A percentile compares a stretch with the other conserved stretches of the same genome.
phyloP scores from a whole-genome alignment of 1,139 yeast species.

The Chernovozyma sophiae-reginae region DNA sequence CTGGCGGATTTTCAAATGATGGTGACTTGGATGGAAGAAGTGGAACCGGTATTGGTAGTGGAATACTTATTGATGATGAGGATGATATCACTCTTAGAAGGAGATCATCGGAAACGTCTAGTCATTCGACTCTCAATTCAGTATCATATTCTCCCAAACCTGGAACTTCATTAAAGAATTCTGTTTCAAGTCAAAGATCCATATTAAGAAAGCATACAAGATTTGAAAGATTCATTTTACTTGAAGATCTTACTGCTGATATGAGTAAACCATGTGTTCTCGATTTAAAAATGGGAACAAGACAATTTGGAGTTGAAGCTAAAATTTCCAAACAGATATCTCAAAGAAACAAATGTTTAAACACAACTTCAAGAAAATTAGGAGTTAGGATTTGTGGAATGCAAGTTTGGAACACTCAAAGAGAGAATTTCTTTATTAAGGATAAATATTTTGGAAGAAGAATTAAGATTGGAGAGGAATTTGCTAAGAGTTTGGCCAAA shows the following conservation, averaged over 20 bases:
- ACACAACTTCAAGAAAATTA: conserved; percentile 73
- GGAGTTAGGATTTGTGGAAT: conserved; percentile 96
- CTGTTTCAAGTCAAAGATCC: conserved; percentile 6
- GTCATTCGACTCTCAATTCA: conserved; percentile 1
- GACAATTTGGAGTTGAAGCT: conserved; percentile 98
- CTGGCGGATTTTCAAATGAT: background rate
- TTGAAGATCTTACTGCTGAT: conserved; percentile 86
- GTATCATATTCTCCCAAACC: conserved; percentile 2
- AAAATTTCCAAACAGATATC: conserved; percentile 65
- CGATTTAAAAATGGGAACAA: conserved; percentile 96
- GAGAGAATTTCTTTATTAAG: conserved; percentile 52
- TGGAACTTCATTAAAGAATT: background rate
- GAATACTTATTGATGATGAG: too few species aligned
- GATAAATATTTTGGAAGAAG: conserved; percentile 93
- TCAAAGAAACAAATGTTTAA: conserved; percentile 75
- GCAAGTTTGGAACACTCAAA: conserved; percentile 68
- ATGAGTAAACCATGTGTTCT: conserved; percentile 84
- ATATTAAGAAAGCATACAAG: conserved; percentile 42
- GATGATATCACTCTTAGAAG: background rate
- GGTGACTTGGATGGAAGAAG: background rate
- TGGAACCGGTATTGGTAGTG: too few species aligned
- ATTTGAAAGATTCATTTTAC: conserved; percentile 76
- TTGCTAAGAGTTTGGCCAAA: conserved; percentile 67
- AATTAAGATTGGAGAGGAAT: conserved; percentile 69
- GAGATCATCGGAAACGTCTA: conserved; percentile 3